A percentile compares a stretch with the other conserved stretches of the same genome.
phyloP scores from a whole-genome alignment of 1,284 basidiomycete species.

The Ceratobasidium sp. region DNA sequence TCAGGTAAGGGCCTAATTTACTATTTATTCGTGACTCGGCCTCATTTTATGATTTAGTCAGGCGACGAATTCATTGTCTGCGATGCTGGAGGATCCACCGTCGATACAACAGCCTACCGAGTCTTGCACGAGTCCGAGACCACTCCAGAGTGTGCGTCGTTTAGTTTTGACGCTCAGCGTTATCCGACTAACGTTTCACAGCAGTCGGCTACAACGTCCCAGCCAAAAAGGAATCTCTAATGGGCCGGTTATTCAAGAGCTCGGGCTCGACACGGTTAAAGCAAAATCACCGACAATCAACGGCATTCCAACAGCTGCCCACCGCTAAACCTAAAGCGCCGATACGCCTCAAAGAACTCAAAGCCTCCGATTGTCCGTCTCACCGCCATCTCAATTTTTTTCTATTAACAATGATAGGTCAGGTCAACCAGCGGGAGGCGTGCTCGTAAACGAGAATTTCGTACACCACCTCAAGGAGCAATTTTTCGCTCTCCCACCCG shows the following conservation, averaged over 20 bases:
- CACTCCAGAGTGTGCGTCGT: not conserved
- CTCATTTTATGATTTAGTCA: not conserved
- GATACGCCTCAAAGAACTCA: constrained; percentile 29
- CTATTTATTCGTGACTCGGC: no score
- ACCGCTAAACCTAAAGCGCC: not conserved
- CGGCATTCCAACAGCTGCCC: not conserved
- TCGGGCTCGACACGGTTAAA: not conserved
- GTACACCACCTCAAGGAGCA: constrained; percentile 7
- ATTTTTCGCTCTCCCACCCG: constrained; percentile 3
- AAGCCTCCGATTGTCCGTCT: constrained; percentile 16
- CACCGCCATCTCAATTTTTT: not conserved
- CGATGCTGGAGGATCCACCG: constrained; percentile 21
- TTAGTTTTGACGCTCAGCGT: not conserved
- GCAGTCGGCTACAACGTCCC: not conserved
- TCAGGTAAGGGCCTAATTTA: not conserved
- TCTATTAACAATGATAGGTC: not conserved
- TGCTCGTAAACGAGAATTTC: constrained; percentile 20
- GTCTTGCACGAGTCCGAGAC: constrained; percentile 16
- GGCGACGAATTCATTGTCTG: constrained; percentile 20
- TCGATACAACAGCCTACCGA: constrained; percentile 17
- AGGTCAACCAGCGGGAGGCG: constrained; percentile 26
- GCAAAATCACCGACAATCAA: not conserved
- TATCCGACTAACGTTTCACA: not conserved
- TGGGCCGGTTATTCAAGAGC: not conserved
- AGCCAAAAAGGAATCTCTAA: not conserved